Evolutionary conservation across 164 flowering plant species (phyloP), one percentile per base, ranked within the genome.

Genomic region (Macadamia tetraphylla): DNA sequence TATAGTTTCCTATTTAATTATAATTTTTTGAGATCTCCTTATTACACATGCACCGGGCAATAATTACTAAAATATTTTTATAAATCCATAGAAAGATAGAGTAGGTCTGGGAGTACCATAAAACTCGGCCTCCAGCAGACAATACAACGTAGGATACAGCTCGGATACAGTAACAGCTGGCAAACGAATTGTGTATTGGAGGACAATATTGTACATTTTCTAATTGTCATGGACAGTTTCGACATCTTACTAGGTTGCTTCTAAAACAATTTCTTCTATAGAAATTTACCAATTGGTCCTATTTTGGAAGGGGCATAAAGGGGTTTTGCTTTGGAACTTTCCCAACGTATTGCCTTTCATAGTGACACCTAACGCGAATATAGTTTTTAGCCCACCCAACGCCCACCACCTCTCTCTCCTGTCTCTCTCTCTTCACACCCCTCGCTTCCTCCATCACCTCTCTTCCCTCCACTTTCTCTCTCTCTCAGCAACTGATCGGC

Each of bases 351-450:
- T 65, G 67, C 71, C 68, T 75, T 73, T 35, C 40, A 35, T 70
- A 70, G 76, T 58, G 79, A 71, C 81, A 74, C 80, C 78, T 70
- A 71, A 70, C 74, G 60, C 66, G 66, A 73, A 80, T 75, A 75
- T 68, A 35, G 40, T 35, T 35, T 69, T 71, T 69, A 48, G 53
- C 64, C 67, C 63, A 68, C 58, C 75, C 67, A 70, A 70, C 79
- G 43, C 71, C 60, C 76, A 23, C 70, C 67, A 17, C 58, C 40
- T 35, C 40, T 35, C 40, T 35, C 63, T 60, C 66, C 66, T 66
- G 75, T 62, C 60, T 57, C 67, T 17, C 63, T 35, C 67, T 18
- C 62, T 42, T 9, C 73, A 23, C 23, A 23, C 23, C 23, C 23
- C 23, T 23, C 23, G 23, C 23, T 23, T 23, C 23, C 23, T 23